Conservation (phyloP, 225 moss, liverwort and hornwort species). For the Takakia lepidozioides region DNA sequence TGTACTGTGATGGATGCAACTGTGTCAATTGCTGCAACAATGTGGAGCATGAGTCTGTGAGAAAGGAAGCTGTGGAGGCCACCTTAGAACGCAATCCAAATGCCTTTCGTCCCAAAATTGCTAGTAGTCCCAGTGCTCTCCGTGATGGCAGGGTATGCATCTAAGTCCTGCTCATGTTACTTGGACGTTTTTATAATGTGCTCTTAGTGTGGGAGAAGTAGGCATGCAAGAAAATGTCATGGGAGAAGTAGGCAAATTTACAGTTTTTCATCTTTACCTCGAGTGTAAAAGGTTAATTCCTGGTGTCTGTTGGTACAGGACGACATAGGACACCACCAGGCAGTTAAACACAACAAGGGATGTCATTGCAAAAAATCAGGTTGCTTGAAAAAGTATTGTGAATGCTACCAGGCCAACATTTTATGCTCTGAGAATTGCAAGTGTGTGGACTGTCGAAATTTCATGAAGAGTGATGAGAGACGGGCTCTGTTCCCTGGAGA, state of each 20-base stretch:
- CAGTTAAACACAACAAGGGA: constrained; percentile 90
- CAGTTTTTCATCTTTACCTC: too few species aligned
- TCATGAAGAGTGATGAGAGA: constrained; percentile 66
- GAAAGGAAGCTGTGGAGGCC: constrained; percentile 90
- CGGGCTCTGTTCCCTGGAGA: constrained; percentile 72
- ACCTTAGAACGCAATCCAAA: constrained; percentile 88
- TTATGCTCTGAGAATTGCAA: constrained; percentile 95
- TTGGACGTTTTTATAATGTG: too few species aligned
- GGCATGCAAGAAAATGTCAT: too few species aligned
- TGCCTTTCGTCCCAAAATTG: constrained; percentile 93
- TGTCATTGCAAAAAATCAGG: constrained; percentile 98
- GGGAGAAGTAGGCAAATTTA: too few species aligned
- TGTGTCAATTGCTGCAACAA: constrained; percentile 96
- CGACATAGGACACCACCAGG: constrained; percentile 9
- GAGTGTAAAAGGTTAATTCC: too few species aligned
- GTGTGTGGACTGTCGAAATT: constrained; percentile 90
- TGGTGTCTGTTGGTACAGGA: too few species aligned
- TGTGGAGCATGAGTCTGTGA: constrained; percentile 69
- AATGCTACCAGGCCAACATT: constrained; percentile 93
- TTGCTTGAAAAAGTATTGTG: constrained; percentile 93
- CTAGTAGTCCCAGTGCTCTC: constrained; percentile 65
- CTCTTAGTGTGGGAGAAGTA: too few species aligned
- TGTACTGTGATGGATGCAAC: constrained; percentile 89
- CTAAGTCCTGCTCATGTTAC: too few species aligned
- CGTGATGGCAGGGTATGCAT: constrained; percentile 27